Conservation (phyloP, 257 asterid species). For the Solanum arcanum region DNA sequence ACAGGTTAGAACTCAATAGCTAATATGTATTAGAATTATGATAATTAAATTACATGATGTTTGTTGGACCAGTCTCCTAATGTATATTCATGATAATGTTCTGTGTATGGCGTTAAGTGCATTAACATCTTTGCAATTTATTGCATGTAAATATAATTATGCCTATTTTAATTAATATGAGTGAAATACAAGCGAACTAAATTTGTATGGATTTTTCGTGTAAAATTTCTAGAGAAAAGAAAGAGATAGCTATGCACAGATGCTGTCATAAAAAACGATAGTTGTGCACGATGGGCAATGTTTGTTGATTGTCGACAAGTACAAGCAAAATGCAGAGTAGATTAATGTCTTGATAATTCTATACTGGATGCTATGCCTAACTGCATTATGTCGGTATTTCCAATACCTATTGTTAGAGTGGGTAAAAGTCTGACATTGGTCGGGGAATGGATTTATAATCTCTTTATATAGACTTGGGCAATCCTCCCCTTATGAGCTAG, state of each 20-base stretch:
- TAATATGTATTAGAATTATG: not conserved
- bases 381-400: not conserved
- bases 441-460: not conserved
- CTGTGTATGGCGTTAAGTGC: not conserved
- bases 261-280: not conserved
- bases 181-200: not conserved
- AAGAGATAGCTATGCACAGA: not conserved
- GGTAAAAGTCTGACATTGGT: not conserved
- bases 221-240: not conserved
- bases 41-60: not conserved
- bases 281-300: not conserved
- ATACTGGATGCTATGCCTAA: not conserved
- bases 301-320: not conserved
- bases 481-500: not conserved
- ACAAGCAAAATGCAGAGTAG: not conserved
- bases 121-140: not conserved
- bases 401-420: not conserved
- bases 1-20: constrained; percentile 44
- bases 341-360: not conserved
- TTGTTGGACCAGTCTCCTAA: not conserved
- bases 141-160: not conserved
- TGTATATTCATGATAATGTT: not conserved
- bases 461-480: not conserved
- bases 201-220: not conserved
- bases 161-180: not conserved